Evolutionary conservation across 371 early-diverging fungal species (phyloP).

Genomic region (Blakeslea trispora): DNA sequence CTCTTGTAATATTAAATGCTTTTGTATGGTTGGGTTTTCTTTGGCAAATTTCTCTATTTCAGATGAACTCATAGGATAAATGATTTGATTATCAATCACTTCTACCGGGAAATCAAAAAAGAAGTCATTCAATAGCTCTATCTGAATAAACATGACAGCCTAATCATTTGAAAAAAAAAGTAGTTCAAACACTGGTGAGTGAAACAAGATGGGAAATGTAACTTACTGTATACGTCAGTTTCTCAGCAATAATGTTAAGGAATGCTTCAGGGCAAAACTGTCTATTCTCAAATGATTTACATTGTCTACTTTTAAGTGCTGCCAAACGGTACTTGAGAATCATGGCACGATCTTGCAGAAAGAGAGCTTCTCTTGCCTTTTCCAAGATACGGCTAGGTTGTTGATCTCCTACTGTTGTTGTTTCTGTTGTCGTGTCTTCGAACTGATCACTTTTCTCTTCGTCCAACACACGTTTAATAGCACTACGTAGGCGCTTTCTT

Average conservation of each 20-base stretch:
- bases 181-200: too few relatives aligned
- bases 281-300: conserved; percentile 72
- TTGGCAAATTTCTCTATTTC: conserved; percentile 83
- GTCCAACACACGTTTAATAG: conserved; percentile 67
- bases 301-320: conserved; percentile 78
- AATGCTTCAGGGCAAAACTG: conserved; percentile 91
- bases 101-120: conserved; percentile 94
- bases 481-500: conserved; percentile 74
- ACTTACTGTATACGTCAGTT: conserved; percentile 80
- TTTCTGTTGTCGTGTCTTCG: too few relatives aligned
- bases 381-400: conserved; percentile 64
- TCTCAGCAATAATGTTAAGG: conserved; percentile 85
- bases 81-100: conserved; percentile 77
- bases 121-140: conserved; percentile 95
- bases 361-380: conserved; percentile 77
- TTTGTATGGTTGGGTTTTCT: conserved; percentile 82
- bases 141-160: conserved; percentile 94
- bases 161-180: conserved; percentile 14
- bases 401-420: conserved; percentile 8
- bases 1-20: conserved; percentile 84
- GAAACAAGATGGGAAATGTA: neutral
- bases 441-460: conserved; percentile 48
- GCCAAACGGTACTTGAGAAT: conserved; percentile 78
- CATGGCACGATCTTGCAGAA: conserved; percentile 70
- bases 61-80: conserved; percentile 66